Base-by-base conservation (phyloP, 2,329 filamentous ascomycete species). In the Phaeoacremonium minimum region DNA sequence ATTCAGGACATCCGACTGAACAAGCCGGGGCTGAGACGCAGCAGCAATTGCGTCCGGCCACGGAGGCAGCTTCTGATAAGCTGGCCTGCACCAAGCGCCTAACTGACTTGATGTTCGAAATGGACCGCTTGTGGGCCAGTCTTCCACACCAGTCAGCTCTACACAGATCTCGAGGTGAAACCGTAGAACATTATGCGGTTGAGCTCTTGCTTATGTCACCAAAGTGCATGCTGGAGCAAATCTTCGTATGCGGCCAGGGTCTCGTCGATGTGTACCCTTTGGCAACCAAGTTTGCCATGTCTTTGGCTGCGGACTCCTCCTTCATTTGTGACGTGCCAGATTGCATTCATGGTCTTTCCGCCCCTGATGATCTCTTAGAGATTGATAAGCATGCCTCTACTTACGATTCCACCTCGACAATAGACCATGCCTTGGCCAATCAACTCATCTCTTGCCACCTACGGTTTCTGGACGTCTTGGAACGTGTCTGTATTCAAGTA, bases 381-480 rank as follows among this genome's bases (percentile, higher is more conserved):
- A 16, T 55, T 13, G 45, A 50, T 15, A 22, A 35, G 7, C 17
- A 36, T 7, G 7, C 29, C 6, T 35, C 37, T 22, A 29, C 40
- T 6, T 22, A 38, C 18, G 32, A 31, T 4, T 30, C 41, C 0
- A 16, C 33, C 7, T 22, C 42, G 2, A 40, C 31, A 2, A 29
- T 64, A 9, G 66, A 67, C 35, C 35, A 51, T 8, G 54, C 61
- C 7, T 43, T 67, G 11, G 46, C 64, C 9, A 56, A 58, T 17
- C 48, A 66, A 7, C 41, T 67, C 8, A 33, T 63, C 2, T 52
- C 58, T 4, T 65, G 63, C 12, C 64, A 69, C 36, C 38, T 57
- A 1, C 55, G 60, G 16, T 41, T 65, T 9, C 44, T 60, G 2
- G 62, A 65, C 32, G 44, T 64, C 5, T 46, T 65, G n/a, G 62